Base-by-base conservation (phyloP, 2,329 filamentous ascomycete species). In the Neofusicoccum parvum region DNA sequence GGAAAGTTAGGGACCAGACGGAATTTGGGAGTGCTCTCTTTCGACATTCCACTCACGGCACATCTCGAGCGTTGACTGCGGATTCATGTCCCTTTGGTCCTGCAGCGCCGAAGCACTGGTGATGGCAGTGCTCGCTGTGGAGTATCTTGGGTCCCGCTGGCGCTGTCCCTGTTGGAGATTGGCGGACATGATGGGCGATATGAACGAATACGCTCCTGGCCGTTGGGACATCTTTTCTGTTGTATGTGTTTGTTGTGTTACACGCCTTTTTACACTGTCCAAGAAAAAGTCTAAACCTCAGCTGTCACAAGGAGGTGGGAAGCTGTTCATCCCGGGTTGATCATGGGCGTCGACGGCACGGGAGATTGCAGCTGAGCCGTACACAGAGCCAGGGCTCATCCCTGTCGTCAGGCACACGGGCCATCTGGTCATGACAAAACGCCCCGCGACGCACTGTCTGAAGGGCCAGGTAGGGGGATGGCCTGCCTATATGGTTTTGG, bases 371-470 rank as follows among this genome's bases (percentile, higher is more conserved):
- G 37, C 51, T 56, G 17, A 20, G 37, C 54, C 36, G 50, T 15
- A 39, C 34, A 54, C 11, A 17, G n/a, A 54, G 50, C 17, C 50
- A 14, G 50, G n/a, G 34, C 32, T n/a, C 20, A 60, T 60, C 56
- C 56, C 56, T 60, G 56, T 60, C 56, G 27, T n/a, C 41, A 27
- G 23, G 15, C 56, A 60, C 56, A 60, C 56, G 56, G 56, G 27
- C 56, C 56, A 60, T 46, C 39, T 15, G 39, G 20, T 10, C 20
- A 15, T 37, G 36, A 56, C 53, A 56, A 39, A 23, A 56, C 6
- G 36, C 51, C 51, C 51, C 36, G 36, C 51, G 51, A 39, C 39
- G 37, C 53, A 14, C 39, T 34, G 54, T 23, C 20, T 27, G 15
- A 11, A 58, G 20, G 39, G 20, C 12, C 27, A 2, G 11, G 46